Evolutionary conservation across 495 filamentous ascomycete species (phyloP).

Genomic region (Xylaria curta): DNA sequence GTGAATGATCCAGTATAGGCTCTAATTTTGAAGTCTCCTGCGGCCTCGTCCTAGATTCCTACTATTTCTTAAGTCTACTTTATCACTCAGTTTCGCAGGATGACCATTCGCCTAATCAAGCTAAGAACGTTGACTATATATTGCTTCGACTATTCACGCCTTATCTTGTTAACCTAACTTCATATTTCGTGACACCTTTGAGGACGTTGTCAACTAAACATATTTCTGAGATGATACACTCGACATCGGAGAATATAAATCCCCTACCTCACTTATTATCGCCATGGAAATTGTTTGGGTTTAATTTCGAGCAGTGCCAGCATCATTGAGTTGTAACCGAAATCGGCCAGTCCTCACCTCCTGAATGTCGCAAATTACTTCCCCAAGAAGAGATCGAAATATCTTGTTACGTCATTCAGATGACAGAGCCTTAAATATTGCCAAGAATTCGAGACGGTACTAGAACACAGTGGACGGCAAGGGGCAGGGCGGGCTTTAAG

Average conservation of each 20-base stretch:
- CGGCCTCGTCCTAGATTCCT: too few species aligned
- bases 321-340: not conserved
- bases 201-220: not conserved
- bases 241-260: not conserved
- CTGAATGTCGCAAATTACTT: not conserved
- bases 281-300: not conserved
- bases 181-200: not conserved
- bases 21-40: not conserved
- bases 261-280: not conserved
- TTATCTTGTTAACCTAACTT: not conserved
- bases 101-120: not conserved
- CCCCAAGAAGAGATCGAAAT: not conserved
- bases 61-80: not conserved
- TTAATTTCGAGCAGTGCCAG: not conserved
- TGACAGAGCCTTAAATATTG: not conserved
- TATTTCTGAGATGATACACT: not conserved
- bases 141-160: not conserved
- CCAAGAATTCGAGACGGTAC: not conserved
- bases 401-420: not conserved
- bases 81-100: not conserved
- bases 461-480: not conserved
- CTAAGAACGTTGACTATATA: not conserved
- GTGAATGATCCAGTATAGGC: not conserved
- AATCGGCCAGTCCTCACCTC: not conserved
- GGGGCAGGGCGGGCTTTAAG: not conserved